Evolutionary conservation across 805 yeast species (phyloP), one percentile per base, ranked within the genome.

Genomic region (Candida jianshihensis): DNA sequence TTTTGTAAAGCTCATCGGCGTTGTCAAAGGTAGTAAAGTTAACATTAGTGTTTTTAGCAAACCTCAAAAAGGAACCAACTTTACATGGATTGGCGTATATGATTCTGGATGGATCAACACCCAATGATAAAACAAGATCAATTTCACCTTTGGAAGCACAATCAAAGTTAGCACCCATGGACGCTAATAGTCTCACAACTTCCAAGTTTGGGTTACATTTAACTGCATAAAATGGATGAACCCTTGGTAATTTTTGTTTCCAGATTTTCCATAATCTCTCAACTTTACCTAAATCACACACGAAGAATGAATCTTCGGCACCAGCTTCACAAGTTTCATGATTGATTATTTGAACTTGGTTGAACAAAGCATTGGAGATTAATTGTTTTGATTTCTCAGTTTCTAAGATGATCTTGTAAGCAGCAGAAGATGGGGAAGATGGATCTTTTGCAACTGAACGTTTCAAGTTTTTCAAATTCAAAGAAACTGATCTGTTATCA

Each of bases 1-100:
- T 63, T 63, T 90, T 90, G 65, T 68, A 64, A 48, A 90, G 67
- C 63, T 90, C 98, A 49, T 85, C 92, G 30, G 71, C 66, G 50
- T 87, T 89, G 61, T 90, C 98, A 55, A 87, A 88, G 1, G 97
- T 90, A 52, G 95, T 87, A 59, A 83, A 67, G 41, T 68, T 61
- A 38, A 90, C 81, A 12, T 67, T 63, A 19, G 57, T 48, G 15
- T 63, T 57, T n/a, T 65, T 54, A 2, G 97, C 92, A 54, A 68
- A 80, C 46, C 92, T 71, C 40, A 90, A 64, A 47, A 78, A 86
- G 15, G 95, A 82, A 34, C 76, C 72, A n/a, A 89, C 78, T 62
- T 90, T 90, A 61, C 96, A 85, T 11, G 98, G 96, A 53, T 90
- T 87, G 13, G 97, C 97, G 60, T 86, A 90, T 38, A 92, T 73